phyloP scores from a whole-genome alignment of 1,284 basidiomycete genomes.

The Exsudoporus floridanus region DNA sequence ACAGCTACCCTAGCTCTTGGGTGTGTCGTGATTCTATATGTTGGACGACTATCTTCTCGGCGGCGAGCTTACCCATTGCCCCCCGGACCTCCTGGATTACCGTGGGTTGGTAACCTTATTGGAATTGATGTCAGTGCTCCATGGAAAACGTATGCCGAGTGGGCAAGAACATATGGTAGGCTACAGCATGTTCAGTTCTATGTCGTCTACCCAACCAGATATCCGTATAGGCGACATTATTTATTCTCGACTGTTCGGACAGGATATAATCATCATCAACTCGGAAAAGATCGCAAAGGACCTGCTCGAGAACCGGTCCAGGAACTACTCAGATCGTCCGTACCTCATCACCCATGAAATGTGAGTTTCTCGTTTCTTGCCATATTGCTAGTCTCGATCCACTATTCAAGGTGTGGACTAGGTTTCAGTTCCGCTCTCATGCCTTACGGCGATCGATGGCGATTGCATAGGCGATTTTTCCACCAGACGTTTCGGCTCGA shows the following conservation, averaged over 20 bases:
- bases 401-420: no score
- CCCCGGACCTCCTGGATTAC: constrained; percentile 11
- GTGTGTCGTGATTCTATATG: not conserved
- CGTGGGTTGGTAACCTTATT: constrained; percentile 7
- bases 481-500: no score
- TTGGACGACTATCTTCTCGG: not conserved
- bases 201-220: not conserved
- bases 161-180: constrained; percentile 17
- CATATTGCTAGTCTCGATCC: no score
- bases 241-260: constrained; percentile 11
- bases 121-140: constrained; percentile 3
- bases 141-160: constrained; percentile 8
- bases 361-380: not conserved
- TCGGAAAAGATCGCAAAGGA: constrained; percentile 23
- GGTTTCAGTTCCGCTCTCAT: no score
- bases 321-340: not conserved
- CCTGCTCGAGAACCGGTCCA: constrained; percentile 11
- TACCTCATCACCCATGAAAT: not conserved
- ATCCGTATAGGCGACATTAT: constrained; percentile 13
- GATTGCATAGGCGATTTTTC: no score
- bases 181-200: not conserved
- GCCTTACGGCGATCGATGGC: no score
- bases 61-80: not conserved
- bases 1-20: not conserved
- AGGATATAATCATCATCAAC: constrained; percentile 19